Evolutionary conservation across 768 basidiomycete genomes (phyloP), one percentile per base, ranked within the genome.

Genomic region (Solioccasus polychromus): DNA sequence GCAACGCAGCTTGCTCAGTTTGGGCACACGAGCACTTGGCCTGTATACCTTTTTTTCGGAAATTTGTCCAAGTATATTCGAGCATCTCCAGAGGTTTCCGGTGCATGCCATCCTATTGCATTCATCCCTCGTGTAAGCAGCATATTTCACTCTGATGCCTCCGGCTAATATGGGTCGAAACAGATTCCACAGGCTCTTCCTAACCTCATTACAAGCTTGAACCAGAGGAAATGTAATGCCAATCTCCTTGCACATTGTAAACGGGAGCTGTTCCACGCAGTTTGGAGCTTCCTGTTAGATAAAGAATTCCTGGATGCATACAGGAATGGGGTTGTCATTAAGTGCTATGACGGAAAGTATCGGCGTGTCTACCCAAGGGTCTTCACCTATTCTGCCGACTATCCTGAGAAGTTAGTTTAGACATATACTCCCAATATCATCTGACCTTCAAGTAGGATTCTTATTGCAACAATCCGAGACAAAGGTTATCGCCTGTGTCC

Each of bases 1-100:
- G 30, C 48, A 2, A 59, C 48, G 0, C 53, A 51, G 2, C 36
- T 53, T 3, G 23, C 45, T 17, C 52, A 50, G n/a, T 56, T 56
- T 29, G 43, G 54, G 3, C 52, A 53, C 4, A 41, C 57, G 4
- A 17, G 10, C 6, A 9, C 35, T n/a, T 42, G 39, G 28, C 32
- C 29, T 1, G 3, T 26, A 12, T 7, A 12, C 10, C 15, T 37
- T n/a, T n/a, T n/a, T n/a, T n/a, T n/a, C n/a, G n/a, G n/a, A n/a
- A 29, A 39, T 19, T 25, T 26, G 6, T 28, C 26, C 1, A 39
- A 39, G 8, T 20, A 39, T 19, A 10, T 17, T 1, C 18, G 18
- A 12, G 10, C 11, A 4, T 39, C 18, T 2, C 22, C 35, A 9
- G 17, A 5, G 18, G 15, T 12, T 11, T 19, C 26, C 2, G 26